A percentile compares a stretch with the other conserved stretches of the same genome.
Conservation (phyloP, 2,329 filamentous ascomycete genomes). For the Cercospora sesami region DNA sequence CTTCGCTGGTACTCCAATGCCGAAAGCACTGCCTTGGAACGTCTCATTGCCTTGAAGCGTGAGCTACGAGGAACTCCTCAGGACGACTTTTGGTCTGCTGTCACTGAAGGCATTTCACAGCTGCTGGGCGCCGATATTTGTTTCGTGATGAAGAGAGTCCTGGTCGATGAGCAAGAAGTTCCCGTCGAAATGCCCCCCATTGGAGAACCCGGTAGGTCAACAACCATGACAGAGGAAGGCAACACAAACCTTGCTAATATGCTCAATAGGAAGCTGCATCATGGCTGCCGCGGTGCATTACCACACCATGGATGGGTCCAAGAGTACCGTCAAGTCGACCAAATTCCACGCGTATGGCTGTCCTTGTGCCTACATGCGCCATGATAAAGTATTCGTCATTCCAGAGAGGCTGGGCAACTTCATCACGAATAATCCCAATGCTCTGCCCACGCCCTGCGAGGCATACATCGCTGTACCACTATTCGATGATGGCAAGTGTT, state of each 20-base stretch:
- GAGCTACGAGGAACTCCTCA: constrained; percentile 54
- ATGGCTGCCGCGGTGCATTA: constrained; percentile 68
- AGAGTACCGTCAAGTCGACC: constrained; percentile 59
- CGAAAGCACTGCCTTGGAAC: constrained; percentile 63
- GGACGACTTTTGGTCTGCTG: constrained; percentile 63
- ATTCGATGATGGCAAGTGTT: constrained; percentile 64
- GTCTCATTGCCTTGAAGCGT: constrained; percentile 60
- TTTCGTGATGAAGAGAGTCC: constrained; percentile 66
- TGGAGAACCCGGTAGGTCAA: constrained; percentile 45
- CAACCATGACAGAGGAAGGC: neutral
- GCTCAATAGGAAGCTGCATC: constrained; percentile 57
- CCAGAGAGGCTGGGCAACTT: constrained; percentile 62
- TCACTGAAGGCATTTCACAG: constrained; percentile 64
- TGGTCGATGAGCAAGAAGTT: constrained; percentile 59
- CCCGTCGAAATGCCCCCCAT: constrained; percentile 62
- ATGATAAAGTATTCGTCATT: constrained; percentile 70
- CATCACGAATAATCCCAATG: constrained; percentile 61
- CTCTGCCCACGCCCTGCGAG: constrained; percentile 61
- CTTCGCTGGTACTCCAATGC: constrained; percentile 35
- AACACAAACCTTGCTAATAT: too few relatives aligned
- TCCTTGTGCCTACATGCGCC: constrained; percentile 68
- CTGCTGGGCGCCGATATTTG: constrained; percentile 66
- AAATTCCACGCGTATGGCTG: constrained; percentile 65
- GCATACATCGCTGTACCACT: constrained; percentile 68
- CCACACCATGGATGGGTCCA: constrained; percentile 56